These are phyloP conservation scores for Xylariaceae sp. DNA, from an alignment of 2,329 filamentous ascomycete species.

Conservation along the genomic window DNA sequence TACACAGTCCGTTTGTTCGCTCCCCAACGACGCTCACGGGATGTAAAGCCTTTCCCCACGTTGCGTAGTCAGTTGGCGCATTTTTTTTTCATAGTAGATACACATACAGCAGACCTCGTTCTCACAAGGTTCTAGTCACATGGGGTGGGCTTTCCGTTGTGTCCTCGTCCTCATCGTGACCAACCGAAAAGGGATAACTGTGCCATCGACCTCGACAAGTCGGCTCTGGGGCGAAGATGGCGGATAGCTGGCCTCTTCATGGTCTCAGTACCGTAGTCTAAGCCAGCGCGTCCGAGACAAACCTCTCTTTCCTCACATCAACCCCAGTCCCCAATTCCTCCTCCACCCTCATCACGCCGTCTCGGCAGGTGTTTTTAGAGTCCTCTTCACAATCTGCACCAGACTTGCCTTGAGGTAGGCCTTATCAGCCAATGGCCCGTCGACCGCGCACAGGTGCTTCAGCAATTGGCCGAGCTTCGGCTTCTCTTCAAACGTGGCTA, in stretches of 20 bases:
- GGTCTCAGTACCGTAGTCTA: neutral
- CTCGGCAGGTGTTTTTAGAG: slow-evolving; percentile 1
- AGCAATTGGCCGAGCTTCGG: slow-evolving; percentile 53
- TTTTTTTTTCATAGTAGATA: neutral
- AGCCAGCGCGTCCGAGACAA: neutral
- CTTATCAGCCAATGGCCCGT: slow-evolving; percentile 54
- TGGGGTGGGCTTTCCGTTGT: neutral
- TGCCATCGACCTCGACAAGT: neutral
- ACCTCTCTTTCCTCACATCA: neutral
- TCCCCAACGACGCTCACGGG: neutral
- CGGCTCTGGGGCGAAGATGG: neutral
- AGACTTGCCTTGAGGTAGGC: slow-evolving; percentile 58
- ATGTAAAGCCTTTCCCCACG: slow-evolving; percentile 1
- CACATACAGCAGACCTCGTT: neutral
- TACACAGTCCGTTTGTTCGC: neutral
- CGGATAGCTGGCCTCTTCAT: neutral
- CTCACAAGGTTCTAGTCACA: neutral
- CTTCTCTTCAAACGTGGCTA: slow-evolving; percentile 48
- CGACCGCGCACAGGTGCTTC: slow-evolving; percentile 51
- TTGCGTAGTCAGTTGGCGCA: neutral
- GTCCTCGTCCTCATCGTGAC: neutral
- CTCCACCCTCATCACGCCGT: neutral
- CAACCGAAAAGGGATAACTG: neutral
- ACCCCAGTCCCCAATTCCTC: neutral
- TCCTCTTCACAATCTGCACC: slow-evolving; percentile 55